Base-by-base conservation (phyloP, 2,329 filamentous ascomycete genomes). In the Ceratocystis huliohia region DNA sequence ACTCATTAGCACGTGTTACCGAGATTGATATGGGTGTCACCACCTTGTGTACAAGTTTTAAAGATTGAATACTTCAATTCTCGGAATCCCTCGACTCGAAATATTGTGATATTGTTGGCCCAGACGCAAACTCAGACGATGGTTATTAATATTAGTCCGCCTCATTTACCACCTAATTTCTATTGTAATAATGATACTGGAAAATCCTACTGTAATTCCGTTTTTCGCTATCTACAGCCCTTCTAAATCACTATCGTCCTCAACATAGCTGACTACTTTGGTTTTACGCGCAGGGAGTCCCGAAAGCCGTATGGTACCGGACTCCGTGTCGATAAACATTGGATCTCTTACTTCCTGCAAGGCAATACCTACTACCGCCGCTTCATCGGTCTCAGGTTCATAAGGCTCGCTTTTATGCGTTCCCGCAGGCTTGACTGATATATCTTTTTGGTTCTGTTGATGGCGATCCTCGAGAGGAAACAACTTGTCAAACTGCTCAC, bases 401-500 rank as follows among this genome's bases (percentile, higher is more conserved):
- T 28, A 7, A 25, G 17, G 30, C 56, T 59, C 30, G 5, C 2
- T n/a, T n/a, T 7, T 30, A 33, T 22, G 5, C 2, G n/a, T n/a
- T 25, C 22, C 6, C 8, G n/a, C 22, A 3, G 22, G 7, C 22
- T 30, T 46, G 3, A 15, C 30, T 2, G 37, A 33, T 15, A 7
- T 8, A 8, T 22, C 46, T 10, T 50, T 66, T 7, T 53, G 37
- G 68, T 61, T 62, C 10, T 13, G 37, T 41, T 41, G 37, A 41
- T 4, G 10, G 7, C 17, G 57, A 48, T 68, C 68, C 45, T 75
- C 75, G 45, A 73, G 72, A 44, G 74, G 68, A 48, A 76, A 76
- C 2, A 82, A 81, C 71, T 86, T 77, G 66, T 82, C 80, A 68
- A 84, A 88, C 66, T 76, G 74, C 20, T 74, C 75, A 68, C 80